A percentile compares a stretch with the other conserved stretches of the same genome.
phyloP scores from a whole-genome alignment of 139 green algal species.

The Edaphochlamys debaryana region DNA sequence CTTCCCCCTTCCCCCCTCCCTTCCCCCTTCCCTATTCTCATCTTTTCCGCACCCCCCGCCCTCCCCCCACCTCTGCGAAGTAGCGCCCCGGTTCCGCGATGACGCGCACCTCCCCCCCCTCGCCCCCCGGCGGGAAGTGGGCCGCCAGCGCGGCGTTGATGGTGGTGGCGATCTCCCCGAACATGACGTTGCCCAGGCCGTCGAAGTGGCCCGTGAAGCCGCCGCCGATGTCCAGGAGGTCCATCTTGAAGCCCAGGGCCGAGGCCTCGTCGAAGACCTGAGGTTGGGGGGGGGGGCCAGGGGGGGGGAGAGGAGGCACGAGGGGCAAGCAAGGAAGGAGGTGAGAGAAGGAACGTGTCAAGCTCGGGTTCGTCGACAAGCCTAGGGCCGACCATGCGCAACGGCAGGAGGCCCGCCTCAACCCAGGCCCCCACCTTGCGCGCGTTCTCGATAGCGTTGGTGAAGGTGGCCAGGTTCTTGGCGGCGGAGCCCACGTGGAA shows the following conservation, averaged over 20 bases:
- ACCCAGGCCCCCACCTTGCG: conserved; percentile 10
- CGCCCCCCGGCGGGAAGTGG: conserved; percentile 76
- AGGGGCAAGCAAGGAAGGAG: neutral
- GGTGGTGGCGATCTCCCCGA: conserved; percentile 59
- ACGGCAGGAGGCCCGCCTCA: too few relatives aligned
- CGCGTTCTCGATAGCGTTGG: conserved; percentile 71
- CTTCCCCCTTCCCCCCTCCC: too few relatives aligned
- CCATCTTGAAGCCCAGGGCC: conserved; percentile 58
- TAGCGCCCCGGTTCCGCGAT: conserved; percentile 97
- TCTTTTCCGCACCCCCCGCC: too few relatives aligned
- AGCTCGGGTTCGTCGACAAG: too few relatives aligned
- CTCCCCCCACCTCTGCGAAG: too few relatives aligned
- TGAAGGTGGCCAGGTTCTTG: conserved; percentile 81
- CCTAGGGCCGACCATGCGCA: too few relatives aligned
- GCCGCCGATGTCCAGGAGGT: conserved; percentile 66
- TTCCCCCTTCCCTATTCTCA: too few relatives aligned
- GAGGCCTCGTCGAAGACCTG: conserved; percentile 54
- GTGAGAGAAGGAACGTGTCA: neutral
- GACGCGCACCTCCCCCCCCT: conserved; percentile 62
- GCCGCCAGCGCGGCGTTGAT: conserved; percentile 81
- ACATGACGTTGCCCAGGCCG: conserved; percentile 55
- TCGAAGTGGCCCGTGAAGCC: conserved; percentile 71
- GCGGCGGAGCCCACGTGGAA: conserved; percentile 95
- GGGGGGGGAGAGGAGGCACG: neutral
- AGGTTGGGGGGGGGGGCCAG: neutral